A percentile compares a stretch with the other conserved stretches of the same genome.
These are phyloP conservation scores for Nadsonia fulvescens DNA, from an alignment of 805 yeast species.

Conservation along the genomic window DNA sequence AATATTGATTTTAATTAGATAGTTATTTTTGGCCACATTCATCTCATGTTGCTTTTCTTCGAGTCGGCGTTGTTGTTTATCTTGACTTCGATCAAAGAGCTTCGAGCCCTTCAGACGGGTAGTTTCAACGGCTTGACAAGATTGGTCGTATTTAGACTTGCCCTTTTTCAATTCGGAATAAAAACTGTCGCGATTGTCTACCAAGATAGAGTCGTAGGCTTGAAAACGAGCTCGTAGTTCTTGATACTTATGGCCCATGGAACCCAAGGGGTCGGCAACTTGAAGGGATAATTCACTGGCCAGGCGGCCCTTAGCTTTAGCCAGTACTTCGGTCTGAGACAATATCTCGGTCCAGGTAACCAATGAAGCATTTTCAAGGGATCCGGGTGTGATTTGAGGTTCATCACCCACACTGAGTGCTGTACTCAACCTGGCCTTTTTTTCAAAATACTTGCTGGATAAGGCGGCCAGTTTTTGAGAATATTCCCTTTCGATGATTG, in stretches of 20 bases:
- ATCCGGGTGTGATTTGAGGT: conserved; percentile 88
- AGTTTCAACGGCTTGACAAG: conserved; percentile 65
- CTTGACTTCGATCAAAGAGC: conserved; percentile 12
- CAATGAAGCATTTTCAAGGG: conserved; percentile 70
- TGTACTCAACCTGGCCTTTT: conserved; percentile 54
- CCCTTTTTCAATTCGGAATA: conserved; percentile 43
- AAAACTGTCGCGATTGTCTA: conserved; percentile 26
- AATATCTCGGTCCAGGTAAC: conserved; percentile 84
- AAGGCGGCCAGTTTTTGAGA: conserved; percentile 46
- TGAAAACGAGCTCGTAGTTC: conserved; percentile 37
- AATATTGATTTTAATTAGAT: conserved; percentile 60
- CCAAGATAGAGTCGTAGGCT: conserved; percentile 40
- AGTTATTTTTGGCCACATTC: conserved; percentile 76
- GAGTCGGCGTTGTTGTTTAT: conserved; percentile 28
- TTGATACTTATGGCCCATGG: conserved; percentile 35
- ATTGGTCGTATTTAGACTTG: conserved; percentile 62
- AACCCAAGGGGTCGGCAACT: conserved; percentile 41
- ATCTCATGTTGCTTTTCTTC: conserved; percentile 55
- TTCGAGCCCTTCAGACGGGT: conserved; percentile 61
- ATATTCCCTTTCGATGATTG: conserved; percentile 70
- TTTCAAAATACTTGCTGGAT: conserved; percentile 51
- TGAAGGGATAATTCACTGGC: conserved; percentile 41
- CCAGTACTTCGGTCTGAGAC: conserved; percentile 63
- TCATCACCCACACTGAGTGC: conserved; percentile 72
- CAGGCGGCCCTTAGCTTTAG: conserved; percentile 45